Evolutionary conservation across 192 early-diverging fungal species (phyloP), one percentile per base, ranked within the genome.

Genomic region (Entomortierella chlamydospora): DNA sequence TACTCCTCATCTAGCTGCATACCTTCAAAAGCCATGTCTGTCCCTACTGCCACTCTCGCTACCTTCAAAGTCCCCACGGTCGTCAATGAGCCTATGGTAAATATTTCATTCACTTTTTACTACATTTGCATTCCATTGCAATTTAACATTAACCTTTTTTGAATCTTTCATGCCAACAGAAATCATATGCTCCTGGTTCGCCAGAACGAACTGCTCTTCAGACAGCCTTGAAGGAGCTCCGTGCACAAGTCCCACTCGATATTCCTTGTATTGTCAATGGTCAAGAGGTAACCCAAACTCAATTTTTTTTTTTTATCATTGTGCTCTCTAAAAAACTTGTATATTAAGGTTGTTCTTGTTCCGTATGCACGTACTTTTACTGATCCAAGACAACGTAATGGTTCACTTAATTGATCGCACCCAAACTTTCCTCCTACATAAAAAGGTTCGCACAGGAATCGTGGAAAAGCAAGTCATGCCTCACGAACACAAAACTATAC

Each of bases 191-290:
- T 39, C 91, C 93, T n/a, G 91, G 92, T 63, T 92, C 90, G 61
- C 53, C 74, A 30, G 94, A 97, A 66, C 88, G 94, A 45, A 72
- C 63, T 29, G 87, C 89, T 60, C 90, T 99, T 37, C 76, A 91
- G 76, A 87, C 83, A 34, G 94, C 95, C 17, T 77, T 99, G 30
- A 85, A 88, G 53, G 90, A 94, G 68, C 86, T 98, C 76, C 82
- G 89, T 53, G 73, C 82, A 63, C 64, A 89, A 65, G 88, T 74
- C 29, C 90, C 93, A 39, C 86, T 89, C 76, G 87, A 95, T 47
- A 86, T 99, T 60, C 96, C 96, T 25, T 69, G 90, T 64, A 83
- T 97, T 55, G 90, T 98, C 73, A 94, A 96, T 78, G 96, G 95
- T 70, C 73, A 94, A 74, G 87, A 95, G 90, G 88, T 95, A 82